phyloP scores from a whole-genome alignment of 78 protist species.

The Protostelium mycophagum region DNA sequence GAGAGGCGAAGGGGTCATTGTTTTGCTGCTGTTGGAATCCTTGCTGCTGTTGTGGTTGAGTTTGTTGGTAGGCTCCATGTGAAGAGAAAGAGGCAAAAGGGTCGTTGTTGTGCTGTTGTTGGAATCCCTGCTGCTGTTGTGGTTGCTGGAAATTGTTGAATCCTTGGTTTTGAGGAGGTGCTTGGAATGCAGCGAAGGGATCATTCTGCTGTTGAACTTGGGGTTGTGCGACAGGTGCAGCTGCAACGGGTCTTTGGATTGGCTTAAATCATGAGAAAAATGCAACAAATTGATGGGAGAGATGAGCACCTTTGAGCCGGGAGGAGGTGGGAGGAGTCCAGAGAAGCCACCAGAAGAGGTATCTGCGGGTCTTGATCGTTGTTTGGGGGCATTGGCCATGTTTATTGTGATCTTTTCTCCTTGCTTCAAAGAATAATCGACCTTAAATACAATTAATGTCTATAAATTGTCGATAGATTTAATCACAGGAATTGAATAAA shows the following conservation, averaged over 20 bases:
- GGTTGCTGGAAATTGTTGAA: neutral
- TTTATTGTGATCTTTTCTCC: neutral
- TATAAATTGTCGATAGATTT: neutral
- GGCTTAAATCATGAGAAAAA: neutral
- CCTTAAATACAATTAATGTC: neutral
- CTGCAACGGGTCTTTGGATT: neutral
- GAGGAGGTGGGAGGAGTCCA: neutral
- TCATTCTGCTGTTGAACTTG: neutral
- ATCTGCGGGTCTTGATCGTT: neutral
- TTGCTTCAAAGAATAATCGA: neutral
- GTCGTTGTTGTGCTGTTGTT: too few relatives aligned
- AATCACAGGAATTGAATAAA: too few relatives aligned
- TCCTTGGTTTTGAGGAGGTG: neutral
- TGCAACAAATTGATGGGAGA: neutral
- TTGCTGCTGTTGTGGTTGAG: neutral
- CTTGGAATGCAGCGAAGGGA: neutral
- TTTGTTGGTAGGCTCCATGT: too few relatives aligned
- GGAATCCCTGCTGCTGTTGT: neutral
- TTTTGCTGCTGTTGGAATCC: neutral
- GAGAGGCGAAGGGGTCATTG: neutral
- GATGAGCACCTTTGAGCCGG: neutral
- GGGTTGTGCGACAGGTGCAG: neutral
- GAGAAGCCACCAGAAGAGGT: neutral
- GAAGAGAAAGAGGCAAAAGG: too few relatives aligned
- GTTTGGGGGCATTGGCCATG: neutral